A percentile compares a stretch with the other conserved stretches of the same genome.
phyloP scores from a whole-genome alignment of 2,329 filamentous ascomycete species.

The Verruconis gallopava region DNA sequence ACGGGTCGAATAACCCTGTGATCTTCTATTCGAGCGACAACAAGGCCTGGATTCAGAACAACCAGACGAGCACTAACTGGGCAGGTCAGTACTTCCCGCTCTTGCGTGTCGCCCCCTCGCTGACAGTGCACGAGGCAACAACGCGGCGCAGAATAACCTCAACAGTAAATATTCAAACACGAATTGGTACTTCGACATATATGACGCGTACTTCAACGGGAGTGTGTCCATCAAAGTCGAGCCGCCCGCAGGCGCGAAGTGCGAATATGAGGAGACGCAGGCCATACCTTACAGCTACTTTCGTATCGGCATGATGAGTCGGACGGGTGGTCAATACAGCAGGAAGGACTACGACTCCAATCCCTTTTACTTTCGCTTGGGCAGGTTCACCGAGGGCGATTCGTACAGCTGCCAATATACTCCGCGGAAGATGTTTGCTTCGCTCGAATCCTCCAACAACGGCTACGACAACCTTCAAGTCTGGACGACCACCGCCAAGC shows the following conservation, averaged over 20 bases:
- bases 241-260: slow-evolving; percentile 1
- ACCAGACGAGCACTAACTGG: slow-evolving; percentile 2
- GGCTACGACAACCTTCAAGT: slow-evolving; percentile 2
- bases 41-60: slow-evolving; percentile 5
- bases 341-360: slow-evolving; percentile 5
- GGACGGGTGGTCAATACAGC: not conserved
- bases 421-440: slow-evolving; percentile 3
- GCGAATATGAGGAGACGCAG: slow-evolving; percentile 1
- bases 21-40: slow-evolving; percentile 2
- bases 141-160: not conserved
- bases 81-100: not conserved
- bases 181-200: slow-evolving; percentile 9
- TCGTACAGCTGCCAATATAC: slow-evolving; percentile 1
- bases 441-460: slow-evolving; percentile 5
- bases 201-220: slow-evolving; percentile 8
- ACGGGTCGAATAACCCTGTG: slow-evolving; percentile 2
- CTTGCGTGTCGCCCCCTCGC: not conserved
- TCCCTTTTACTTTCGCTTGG: slow-evolving; percentile 6
- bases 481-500: not conserved
- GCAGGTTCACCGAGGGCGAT: not conserved
- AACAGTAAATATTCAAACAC: slow-evolving; percentile 2
- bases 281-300: slow-evolving; percentile 4
- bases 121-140: not conserved
- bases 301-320: slow-evolving; percentile 3
- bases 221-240: not conserved